Base-by-base conservation (phyloP, 2,329 filamentous ascomycete species). In the Aaosphaeria arxii region DNA sequence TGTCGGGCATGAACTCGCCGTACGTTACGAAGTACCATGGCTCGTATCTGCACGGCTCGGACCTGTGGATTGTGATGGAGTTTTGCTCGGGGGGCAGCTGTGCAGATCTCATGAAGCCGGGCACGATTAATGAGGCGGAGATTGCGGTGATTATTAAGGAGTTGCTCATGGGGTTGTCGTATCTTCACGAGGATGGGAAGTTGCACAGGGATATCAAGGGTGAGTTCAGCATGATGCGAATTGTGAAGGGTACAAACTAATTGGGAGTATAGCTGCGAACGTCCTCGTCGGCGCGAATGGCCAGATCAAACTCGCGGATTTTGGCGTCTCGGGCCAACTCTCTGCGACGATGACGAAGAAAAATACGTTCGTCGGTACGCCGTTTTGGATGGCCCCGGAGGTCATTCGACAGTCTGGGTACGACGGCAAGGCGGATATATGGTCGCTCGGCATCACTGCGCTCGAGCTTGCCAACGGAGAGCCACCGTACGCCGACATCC, bases 51-150 rank as follows among this genome's bases (percentile, higher is more conserved):
- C 96, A 96, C 66, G 94, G 92, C 28, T 94, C 91, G 2, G 89
- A 97, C 74, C 76, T 99, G 62, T 99, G 94, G 94, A 99, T 99
- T 61, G 91, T 97, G 70, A 99, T 99, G 94, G 94, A 99, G 72
- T 99, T 94, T 65, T 99, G 94, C 72, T 91, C 92, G 1, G 94
- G 94, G 24, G 94, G 94, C 4, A 97, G 92, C 73, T 97, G 94
- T 66, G 91, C 89, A 42, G 94, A 97, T 68, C 76, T 99, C 52
- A 88, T 99, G 86, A 95, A 95, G 74, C 91, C 94, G 0, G 94
- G 94, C 28, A 74, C 86, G 38, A 92, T 99, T 52, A 84, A 86
- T 17, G 94, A 99, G 73, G 91, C 96, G 58, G 96, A 97, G 70
- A 97, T 99, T 63, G 90, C 90, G 61, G 96, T 99, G 61, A 95